phyloP scores from a whole-genome alignment of 1,284 basidiomycete species.

The Singerocomus rubriflavus region DNA sequence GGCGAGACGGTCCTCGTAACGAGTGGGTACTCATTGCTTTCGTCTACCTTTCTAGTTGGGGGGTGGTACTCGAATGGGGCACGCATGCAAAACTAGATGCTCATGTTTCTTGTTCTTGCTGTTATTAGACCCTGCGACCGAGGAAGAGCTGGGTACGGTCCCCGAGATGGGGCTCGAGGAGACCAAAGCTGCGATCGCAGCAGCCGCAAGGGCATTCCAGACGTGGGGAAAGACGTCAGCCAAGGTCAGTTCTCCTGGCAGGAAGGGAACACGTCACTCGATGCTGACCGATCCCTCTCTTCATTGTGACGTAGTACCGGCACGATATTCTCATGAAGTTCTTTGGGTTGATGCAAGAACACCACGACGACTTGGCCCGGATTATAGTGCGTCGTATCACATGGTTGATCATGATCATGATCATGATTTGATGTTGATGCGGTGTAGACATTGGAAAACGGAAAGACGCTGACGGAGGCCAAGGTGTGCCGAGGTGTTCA shows the following conservation, averaged over 20 bases:
- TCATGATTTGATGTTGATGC: conserved; percentile 10
- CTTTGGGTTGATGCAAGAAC: conserved; percentile 69
- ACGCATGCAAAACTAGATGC: neutral
- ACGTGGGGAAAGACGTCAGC: conserved; percentile 80
- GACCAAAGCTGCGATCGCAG: conserved; percentile 76
- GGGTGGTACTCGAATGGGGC: neutral
- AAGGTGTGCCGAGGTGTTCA: conserved; percentile 45
- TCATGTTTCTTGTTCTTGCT: conserved; percentile 2
- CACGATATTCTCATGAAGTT: conserved; percentile 80
- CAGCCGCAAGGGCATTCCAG: conserved; percentile 74
- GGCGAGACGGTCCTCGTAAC: conserved; percentile 71
- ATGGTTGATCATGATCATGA: conserved; percentile 14
- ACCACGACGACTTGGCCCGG: conserved; percentile 78
- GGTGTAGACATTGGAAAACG: conserved; percentile 83
- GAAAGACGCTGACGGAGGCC: conserved; percentile 81
- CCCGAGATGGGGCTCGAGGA: conserved; percentile 87
- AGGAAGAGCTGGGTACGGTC: conserved; percentile 73
- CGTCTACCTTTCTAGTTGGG: neutral
- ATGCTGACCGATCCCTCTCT: neutral
- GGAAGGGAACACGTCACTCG: neutral
- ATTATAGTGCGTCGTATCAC: conserved; percentile 59
- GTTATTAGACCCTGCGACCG: conserved; percentile 76
- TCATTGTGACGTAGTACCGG: conserved; percentile 47
- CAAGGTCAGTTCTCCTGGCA: conserved; percentile 45
- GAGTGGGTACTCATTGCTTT: conserved; percentile 48